Base-by-base conservation (phyloP, 306 rosid genomes). In the Quercus gilva region DNA sequence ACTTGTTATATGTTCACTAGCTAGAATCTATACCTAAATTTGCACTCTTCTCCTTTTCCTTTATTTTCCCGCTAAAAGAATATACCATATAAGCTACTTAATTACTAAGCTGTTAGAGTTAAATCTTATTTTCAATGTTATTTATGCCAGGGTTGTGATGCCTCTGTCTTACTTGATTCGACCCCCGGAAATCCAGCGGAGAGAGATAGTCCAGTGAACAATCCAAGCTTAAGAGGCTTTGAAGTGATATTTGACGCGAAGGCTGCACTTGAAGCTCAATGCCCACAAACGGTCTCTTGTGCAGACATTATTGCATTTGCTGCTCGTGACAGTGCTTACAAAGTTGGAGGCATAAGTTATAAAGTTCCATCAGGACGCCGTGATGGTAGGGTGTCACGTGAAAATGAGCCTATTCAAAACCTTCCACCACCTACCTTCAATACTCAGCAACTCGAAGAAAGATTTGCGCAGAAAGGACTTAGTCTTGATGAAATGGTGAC, bases 251-350 rank as follows among this genome's bases (percentile, higher is more conserved):
- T 83, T 28, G 64, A 78, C 26, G 87, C 81, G 19, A 83, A 86
- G 76, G 78, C 79, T 1, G 49, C 71, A 58, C 52, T 86, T 6
- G 87, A 86, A 77, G 73, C 85, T 45, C 17, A 53, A 3, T 86
- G 89, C 37, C 87, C 89, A 1, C 53, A 75, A 33, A 86, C 81
- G 5, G 87, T 86, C 0, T 83, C 87, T 0, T 86, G 87, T 21
- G 89, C 83, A 4, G 85, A 86, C 83, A 80, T 86, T 67, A 69
- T 86, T 6, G 81, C 89, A 5, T 86, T 86, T 4, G 89, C 87
- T 3, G 87, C 87, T 0, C 83, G 89, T 1, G 85, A 83, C 14
- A 57, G 79, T 8, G 81, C 84, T 18, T 53, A 25, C 41, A 57
- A 31, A 31, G 17, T 37, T 14, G 67, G 77, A 0, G 68, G 17